Evolutionary conservation across 768 basidiomycete genomes (phyloP).

Genomic region (Lepiota venenata): DNA sequence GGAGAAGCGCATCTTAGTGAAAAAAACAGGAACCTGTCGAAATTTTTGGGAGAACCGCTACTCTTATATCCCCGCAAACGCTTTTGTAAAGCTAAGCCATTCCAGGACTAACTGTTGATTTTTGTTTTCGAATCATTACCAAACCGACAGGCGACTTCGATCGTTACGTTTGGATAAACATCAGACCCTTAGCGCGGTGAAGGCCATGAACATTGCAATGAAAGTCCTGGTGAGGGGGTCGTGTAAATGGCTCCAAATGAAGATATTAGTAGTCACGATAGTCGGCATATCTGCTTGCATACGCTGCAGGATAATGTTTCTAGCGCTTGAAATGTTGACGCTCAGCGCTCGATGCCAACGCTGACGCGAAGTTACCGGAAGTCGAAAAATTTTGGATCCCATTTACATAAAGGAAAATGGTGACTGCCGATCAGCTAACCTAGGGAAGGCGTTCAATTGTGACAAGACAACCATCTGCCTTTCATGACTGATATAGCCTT

Average conservation of each 20-base stretch:
- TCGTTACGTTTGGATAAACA: no score
- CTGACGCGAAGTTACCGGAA: neutral
- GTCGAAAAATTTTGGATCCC: constrained; percentile 5
- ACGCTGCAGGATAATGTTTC: neutral
- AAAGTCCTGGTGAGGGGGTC: no score
- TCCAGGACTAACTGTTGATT: no score
- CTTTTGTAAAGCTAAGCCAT: no score
- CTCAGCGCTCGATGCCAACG: neutral
- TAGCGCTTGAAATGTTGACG: neutral
- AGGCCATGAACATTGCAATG: no score
- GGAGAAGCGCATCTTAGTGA: constrained; percentile 1
- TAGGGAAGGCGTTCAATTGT: constrained; percentile 76
- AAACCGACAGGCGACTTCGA: no score
- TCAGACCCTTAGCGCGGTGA: no score
- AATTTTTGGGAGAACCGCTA: no score
- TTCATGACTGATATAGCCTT: constrained; percentile 96
- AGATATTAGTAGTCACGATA: no score
- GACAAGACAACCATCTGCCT: constrained; percentile 92
- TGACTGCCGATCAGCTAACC: constrained; percentile 55
- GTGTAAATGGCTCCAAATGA: no score
- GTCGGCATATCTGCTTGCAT: neutral
- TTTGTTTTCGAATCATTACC: no score
- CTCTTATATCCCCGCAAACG: no score
- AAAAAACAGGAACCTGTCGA: neutral
- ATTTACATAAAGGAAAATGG: constrained; percentile 41